Evolutionary conservation across 2,329 filamentous ascomycete genomes (phyloP).

Genomic region (Magnaporthiopsis rhizophila): DNA sequence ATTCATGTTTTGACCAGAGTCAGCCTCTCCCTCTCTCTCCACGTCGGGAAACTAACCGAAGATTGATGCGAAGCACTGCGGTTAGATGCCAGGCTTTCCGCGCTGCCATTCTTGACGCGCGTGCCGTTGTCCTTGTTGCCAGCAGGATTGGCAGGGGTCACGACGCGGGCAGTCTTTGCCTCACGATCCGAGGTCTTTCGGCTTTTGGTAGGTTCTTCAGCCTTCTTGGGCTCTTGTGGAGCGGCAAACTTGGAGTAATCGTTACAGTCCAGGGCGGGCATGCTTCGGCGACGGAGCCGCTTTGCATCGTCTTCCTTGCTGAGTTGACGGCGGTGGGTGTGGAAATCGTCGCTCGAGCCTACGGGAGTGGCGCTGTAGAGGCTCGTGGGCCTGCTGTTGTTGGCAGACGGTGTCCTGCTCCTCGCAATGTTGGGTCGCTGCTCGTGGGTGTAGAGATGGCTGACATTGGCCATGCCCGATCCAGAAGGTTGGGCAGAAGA

Average conservation of each 20-base stretch:
- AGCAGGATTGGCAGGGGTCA: conserved; percentile 23
- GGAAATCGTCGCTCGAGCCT: conserved; percentile 58
- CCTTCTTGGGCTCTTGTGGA: conserved; percentile 28
- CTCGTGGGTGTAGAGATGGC: conserved; percentile 44
- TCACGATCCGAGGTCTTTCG: conserved; percentile 25
- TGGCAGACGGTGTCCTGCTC: conserved; percentile 25
- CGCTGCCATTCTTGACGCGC: conserved; percentile 47
- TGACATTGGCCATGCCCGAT: conserved; percentile 45
- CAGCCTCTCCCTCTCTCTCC: background rate
- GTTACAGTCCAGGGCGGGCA: conserved; percentile 55
- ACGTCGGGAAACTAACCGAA: conserved; percentile 48
- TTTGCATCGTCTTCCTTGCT: conserved; percentile 57
- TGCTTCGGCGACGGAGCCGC: conserved; percentile 73
- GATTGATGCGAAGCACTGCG: conserved; percentile 51
- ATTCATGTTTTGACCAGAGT: conserved; percentile 15
- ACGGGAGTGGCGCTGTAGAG: conserved; percentile 41
- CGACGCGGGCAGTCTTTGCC: conserved; percentile 14
- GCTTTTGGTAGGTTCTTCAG: conserved; percentile 26
- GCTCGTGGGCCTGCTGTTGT: conserved; percentile 41
- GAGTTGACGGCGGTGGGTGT: conserved; percentile 42
- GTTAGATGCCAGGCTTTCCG: conserved; percentile 55
- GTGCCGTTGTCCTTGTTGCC: conserved; percentile 18
- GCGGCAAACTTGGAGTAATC: conserved; percentile 31
- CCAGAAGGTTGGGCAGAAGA: conserved; percentile 38
- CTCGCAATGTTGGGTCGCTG: conserved; percentile 22